phyloP scores from a whole-genome alignment of 768 basidiomycete species.

The Lactifluus rugatus region DNA sequence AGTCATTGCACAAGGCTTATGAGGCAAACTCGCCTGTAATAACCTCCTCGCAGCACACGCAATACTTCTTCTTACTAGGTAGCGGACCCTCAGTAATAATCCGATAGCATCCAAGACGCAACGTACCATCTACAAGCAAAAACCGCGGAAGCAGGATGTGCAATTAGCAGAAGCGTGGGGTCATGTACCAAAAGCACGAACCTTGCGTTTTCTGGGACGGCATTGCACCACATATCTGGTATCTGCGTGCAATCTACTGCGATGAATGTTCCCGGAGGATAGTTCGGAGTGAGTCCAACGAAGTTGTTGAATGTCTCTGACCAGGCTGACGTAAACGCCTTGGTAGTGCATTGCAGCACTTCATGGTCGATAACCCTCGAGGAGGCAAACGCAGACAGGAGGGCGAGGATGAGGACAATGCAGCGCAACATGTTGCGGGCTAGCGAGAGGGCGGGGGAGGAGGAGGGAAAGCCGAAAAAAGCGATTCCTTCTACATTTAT shows the following conservation, averaged over 20 bases:
- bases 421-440: not conserved
- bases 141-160: not conserved
- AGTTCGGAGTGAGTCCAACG: slow-evolving; percentile 10
- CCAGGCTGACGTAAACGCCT: slow-evolving; percentile 13
- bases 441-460: not conserved
- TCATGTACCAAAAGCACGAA: not conserved
- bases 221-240: slow-evolving; percentile 2
- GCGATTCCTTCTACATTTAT: not conserved
- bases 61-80: slow-evolving; percentile 10
- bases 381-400: not conserved
- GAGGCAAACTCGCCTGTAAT: slow-evolving; percentile 1
- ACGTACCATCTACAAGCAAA: slow-evolving; percentile 8
- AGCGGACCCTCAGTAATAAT: not conserved
- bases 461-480: not conserved
- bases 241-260: slow-evolving; percentile 11
- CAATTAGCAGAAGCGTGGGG: not conserved
- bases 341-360: slow-evolving; percentile 16
- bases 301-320: slow-evolving; percentile 10
- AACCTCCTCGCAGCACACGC: slow-evolving; percentile 14
- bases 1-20: not conserved
- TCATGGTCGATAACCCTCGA: slow-evolving; percentile 1
- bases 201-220: slow-evolving; percentile 8
- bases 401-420: not conserved
- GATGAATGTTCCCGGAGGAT: slow-evolving; percentile 8
- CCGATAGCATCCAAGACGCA: not conserved